Base-by-base conservation (phyloP, 148 eudicot species). In the Rhododendron ovatum region DNA sequence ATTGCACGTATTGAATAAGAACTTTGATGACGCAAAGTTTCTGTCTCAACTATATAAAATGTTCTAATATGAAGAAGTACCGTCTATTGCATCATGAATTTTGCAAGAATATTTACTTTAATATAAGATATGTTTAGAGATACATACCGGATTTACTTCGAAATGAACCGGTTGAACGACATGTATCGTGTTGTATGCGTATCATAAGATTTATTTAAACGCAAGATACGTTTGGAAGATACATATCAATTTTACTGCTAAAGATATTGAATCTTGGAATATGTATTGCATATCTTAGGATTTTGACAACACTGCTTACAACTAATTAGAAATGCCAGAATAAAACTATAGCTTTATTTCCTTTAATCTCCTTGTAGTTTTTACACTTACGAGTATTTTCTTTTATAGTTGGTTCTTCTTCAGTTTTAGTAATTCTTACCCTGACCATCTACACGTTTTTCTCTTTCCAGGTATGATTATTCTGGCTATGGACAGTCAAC, bases 401-500 rank as follows among this genome's bases (percentile, higher is more conserved):
- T 37, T 37, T 17, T 71, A 20, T 45, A 14, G 50, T 57, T n/a
- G 37, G 57, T 57, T 83, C 48, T 28, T 83, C 20, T 35, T 12
- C 71, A 5, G 43, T 67, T 30, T 80, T 69, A 74, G 71, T 41
- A 41, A 0, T 83, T 30, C 84, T 83, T 84, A 30, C 71, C 43
- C 57, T 51, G 50, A 78, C 48, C 47, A 59, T 82, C 81, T 61
- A 78, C 22, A n/a, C 51, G 33, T 47, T 9, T 61, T 76, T 82
- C 11, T 41, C 35, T 18, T 83, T 89, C 90, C 87, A 96, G 99
- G 91, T 96, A 96, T 91, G 99, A 96, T 85, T 96, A 96, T 90
- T 95, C 99, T 78, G 99, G 99, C 85, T 96, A 96, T 87, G 99
- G 99, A 85, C 99, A 89, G 87, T 96, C 99, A 75, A 92, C 96